Base-by-base conservation (phyloP, 768 basidiomycete species). In the Arthromyces matolae region DNA sequence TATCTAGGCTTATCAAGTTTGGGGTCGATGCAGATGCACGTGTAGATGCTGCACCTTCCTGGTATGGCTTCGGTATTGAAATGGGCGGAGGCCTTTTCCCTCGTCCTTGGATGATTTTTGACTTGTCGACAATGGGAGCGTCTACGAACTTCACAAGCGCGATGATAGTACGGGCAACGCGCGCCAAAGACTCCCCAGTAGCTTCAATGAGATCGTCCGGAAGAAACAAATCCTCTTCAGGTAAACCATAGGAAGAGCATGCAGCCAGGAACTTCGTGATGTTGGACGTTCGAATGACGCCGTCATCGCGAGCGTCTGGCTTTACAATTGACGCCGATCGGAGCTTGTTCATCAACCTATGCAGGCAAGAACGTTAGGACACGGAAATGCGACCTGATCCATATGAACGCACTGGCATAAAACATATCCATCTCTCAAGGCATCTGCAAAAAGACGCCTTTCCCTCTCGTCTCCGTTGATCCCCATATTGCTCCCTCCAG, bases 401-500 rank as follows among this genome's bases (percentile, higher is more conserved):
- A n/a, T n/a, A n/a, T n/a, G n/a, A n/a, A n/a, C n/a, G n/a, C 60
- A 94, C 93, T 89, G 84, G 81, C 93, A 93, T 19, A 95, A 75
- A 18, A 94, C 79, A 64, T 83, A 86, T 1, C 93, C 93, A 68
- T 95, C 93, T 57, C 81, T 69, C 46, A 94, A 62, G 0, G 87
- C 82, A 45, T 93, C 89, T 27, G 75, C 71, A 58, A 93, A 95
- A 25, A 80, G 63, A 44, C 73, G 75, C 53, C 85, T 70, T 65
- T 93, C 89, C 58, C 83, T 73, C 54, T 91, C 89, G 66, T 88
- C 89, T 28, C 83, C 84, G 23, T 73, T 70, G 19, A 71, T 67
- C 55, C 75, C 72, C 14, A 73, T 51, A 18, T 75, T 70, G 33
- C 60, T 64, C 49, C 64, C 50, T 23, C 59, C 56, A 4, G 49